Evolutionary conservation across 1,284 basidiomycete species (phyloP), one percentile per base, ranked within the genome.

Genomic region (Entoloma clypeatum): DNA sequence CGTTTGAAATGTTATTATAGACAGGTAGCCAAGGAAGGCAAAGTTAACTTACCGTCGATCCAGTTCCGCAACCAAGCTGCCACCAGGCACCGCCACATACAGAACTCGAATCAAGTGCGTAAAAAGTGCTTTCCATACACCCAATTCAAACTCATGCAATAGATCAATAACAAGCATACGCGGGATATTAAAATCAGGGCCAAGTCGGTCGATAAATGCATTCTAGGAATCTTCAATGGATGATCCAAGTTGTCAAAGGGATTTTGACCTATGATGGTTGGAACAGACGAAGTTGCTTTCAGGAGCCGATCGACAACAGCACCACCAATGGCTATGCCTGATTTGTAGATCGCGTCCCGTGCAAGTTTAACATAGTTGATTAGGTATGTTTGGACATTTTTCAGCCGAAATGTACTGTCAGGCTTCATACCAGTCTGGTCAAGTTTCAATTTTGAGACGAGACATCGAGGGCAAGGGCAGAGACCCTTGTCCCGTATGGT

Each of bases 381-480:
- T 10, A 32, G 7, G 23, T 40, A 44, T 13, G 16, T 18, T 4
- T 32, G 25, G 11, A 36, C 28, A 4, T 24, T 28, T n/a, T n/a
- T n/a, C n/a, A n/a, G n/a, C n/a, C n/a, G n/a, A 4, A 29, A 17
- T 9, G 30, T n/a, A 2, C 29, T 13, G 38, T 46, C 41, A 4
- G 13, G 26, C 31, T 24, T 25, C 5, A 37, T 14, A 3, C 39
- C 47, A 33, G 39, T 25, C 11, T 31, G 14, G 22, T 41, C 31
- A 3, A 50, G n/a, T n/a, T 16, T 14, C 9, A 29, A 22, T 43
- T 60, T 61, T 2, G 45, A 44, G 1, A 62, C 41, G 2, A 62
- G 33, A 39, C 64, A 69, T 0, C 54, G 48, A 4, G 65, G 63
- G 38, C 65, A 69, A 1, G 62, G 62, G 30, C 56, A 64, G 2